These are phyloP conservation scores for Nicotiana tomentosiformis DNA, from an alignment of 257 asterid genomes.

Conservation along the genomic window DNA sequence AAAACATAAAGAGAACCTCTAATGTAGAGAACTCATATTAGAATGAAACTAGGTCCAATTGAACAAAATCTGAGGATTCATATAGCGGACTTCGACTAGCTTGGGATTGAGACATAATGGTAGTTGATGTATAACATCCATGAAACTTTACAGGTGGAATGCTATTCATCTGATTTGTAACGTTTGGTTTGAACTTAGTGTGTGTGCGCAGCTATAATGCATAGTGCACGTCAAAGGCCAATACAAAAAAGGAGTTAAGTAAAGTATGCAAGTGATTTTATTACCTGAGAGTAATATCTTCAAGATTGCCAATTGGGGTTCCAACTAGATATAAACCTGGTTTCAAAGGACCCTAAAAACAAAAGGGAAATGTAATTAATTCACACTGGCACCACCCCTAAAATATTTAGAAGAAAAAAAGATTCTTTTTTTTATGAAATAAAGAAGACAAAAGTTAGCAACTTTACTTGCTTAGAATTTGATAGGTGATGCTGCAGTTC, in stretches of 20 bases:
- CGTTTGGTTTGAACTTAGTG: neutral
- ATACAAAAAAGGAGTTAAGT: neutral
- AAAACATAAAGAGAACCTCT: neutral
- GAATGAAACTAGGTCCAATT: neutral
- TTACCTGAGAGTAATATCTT: conserved; percentile 84
- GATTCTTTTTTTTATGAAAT: neutral
- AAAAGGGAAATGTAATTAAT: neutral
- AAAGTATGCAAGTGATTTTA: conserved; percentile 10
- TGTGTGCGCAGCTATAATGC: neutral
- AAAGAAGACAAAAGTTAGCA: neutral
- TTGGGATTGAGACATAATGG: neutral
- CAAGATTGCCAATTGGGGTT: conserved; percentile 96
- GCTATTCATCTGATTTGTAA: neutral
- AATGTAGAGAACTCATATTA: neutral
- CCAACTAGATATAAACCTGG: conserved; percentile 89
- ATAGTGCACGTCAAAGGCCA: neutral
- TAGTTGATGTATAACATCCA: neutral
- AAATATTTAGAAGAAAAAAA: neutral
- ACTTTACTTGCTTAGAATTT: conserved; percentile 36
- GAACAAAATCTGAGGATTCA: neutral
- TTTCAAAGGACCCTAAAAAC: conserved; percentile 63
- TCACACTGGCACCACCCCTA: neutral
- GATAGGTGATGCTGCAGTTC: conserved; percentile 27
- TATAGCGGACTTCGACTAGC: neutral
- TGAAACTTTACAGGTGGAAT: neutral